Percentiles rank a stretch among this genome's conserved stretches.
These are phyloP conservation scores for Neonectria ditissima DNA, from an alignment of 2,329 filamentous ascomycete species.

Conservation along the genomic window DNA sequence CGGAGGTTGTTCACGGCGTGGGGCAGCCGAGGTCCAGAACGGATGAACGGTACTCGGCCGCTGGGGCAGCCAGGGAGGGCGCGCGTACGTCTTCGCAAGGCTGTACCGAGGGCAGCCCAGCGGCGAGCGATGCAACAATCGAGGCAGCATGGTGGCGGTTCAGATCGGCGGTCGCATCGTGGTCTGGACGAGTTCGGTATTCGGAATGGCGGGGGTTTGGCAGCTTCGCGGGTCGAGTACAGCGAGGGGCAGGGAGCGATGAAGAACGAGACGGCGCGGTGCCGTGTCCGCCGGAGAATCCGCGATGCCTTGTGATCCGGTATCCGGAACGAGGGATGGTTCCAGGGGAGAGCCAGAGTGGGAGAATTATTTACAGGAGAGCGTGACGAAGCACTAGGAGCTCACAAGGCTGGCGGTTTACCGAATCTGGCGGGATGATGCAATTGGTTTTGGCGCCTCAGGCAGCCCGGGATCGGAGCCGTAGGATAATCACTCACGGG, in stretches of 20 bases:
- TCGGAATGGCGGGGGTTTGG: conserved; percentile 41
- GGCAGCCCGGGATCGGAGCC: conserved; percentile 44
- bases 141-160: conserved; percentile 51
- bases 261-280: conserved; percentile 32
- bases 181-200: conserved; percentile 30
- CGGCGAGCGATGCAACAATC: conserved; percentile 50
- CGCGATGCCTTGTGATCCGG: conserved; percentile 25
- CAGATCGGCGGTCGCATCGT: conserved; percentile 45
- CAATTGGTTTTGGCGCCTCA: conserved; percentile 44
- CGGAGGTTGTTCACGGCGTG: conserved; percentile 45
- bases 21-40: conserved; percentile 49
- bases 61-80: conserved; percentile 47
- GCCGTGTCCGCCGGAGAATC: conserved; percentile 32
- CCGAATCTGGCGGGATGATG: conserved; percentile 43
- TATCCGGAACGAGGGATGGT: conserved; percentile 24
- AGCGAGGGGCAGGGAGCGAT: conserved; percentile 26
- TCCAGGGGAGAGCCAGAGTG: background rate
- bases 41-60: conserved; percentile 42
- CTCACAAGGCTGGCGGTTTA: conserved; percentile 35
- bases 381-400: conserved; percentile 27
- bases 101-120: conserved; percentile 49
- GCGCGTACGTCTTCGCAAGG: conserved; percentile 40
- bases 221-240: conserved; percentile 12
- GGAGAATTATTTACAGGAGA: conserved; percentile 25
- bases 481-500: conserved; percentile 22